Evolutionary conservation across 2,329 filamentous ascomycete species (phyloP).

Genomic region (Kalmusia sp.): DNA sequence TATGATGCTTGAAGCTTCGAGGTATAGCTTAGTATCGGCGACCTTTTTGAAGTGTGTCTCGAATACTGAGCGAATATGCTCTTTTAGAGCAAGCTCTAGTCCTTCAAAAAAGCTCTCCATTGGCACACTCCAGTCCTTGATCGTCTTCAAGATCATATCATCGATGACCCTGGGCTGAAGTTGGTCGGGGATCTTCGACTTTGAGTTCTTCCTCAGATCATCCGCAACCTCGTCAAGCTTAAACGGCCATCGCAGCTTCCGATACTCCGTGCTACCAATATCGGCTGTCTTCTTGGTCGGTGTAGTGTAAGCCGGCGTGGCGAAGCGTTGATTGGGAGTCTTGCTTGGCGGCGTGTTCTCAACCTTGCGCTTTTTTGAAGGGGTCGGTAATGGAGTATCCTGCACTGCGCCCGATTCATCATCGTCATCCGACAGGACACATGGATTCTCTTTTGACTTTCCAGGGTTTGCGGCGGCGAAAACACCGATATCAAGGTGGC

Average conservation of each 20-base stretch:
- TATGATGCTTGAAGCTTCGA: conserved; percentile 29
- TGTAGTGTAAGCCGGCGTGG: not conserved
- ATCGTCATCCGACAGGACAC: conserved; percentile 21
- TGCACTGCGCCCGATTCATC: conserved; percentile 7
- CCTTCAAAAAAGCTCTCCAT: conserved; percentile 33
- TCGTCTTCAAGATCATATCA: conserved; percentile 32
- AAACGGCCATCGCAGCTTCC: conserved; percentile 21
- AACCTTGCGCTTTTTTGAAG: conserved; percentile 43
- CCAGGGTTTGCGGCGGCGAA: conserved; percentile 16
- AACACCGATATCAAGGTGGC: conserved; percentile 19
- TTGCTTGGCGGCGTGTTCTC: conserved; percentile 11
- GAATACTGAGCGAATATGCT: conserved; percentile 30
- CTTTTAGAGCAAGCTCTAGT: conserved; percentile 19
- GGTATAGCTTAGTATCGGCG: conserved; percentile 37
- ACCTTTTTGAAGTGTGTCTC: conserved; percentile 37
- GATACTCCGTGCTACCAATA: conserved; percentile 4
- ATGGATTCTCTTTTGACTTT: conserved; percentile 25
- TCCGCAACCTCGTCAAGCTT: conserved; percentile 38
- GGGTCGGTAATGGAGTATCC: conserved; percentile 16
- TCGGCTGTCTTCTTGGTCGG: not conserved
- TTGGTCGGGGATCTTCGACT: conserved; percentile 41
- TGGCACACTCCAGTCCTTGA: conserved; percentile 40
- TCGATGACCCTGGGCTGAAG: conserved; percentile 44
- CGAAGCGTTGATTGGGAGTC: not conserved
- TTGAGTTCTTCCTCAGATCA: conserved; percentile 31